Evolutionary conservation across 176 grass and related monocot species (phyloP).

Genomic region (Eragrostis nindensis): DNA sequence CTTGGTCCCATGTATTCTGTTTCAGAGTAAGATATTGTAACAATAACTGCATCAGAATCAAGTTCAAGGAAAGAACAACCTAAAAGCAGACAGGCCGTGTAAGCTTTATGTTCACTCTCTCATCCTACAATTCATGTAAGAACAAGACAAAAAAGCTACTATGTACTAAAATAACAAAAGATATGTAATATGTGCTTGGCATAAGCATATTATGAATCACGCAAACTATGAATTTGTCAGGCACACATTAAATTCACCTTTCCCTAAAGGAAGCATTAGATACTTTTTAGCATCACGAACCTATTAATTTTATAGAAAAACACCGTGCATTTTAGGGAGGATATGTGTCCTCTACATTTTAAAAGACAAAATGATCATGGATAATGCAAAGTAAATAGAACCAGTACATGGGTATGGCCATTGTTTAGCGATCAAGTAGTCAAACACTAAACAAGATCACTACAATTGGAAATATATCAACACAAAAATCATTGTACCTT

Average conservation of each 20-base stretch:
- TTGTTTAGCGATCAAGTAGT: neutral
- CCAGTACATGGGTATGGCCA: neutral
- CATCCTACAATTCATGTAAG: slow-evolving; percentile 30
- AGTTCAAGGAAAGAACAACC: slow-evolving; percentile 6
- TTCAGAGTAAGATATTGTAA: slow-evolving; percentile 45
- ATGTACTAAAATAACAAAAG: neutral
- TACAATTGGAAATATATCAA: neutral
- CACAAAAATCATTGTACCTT: neutral
- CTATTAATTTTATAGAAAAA: slow-evolving; percentile 8
- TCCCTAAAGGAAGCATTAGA: neutral
- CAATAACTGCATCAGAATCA: slow-evolving; percentile 31
- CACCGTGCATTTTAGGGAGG: neutral
- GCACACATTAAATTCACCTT: neutral
- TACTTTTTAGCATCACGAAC: slow-evolving; percentile 18
- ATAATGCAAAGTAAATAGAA: neutral
- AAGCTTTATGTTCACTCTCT: slow-evolving; percentile 8
- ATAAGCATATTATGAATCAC: neutral
- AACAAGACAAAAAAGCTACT: slow-evolving; percentile 11
- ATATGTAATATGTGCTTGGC: neutral
- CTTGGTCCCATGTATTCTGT: slow-evolving; percentile 90
- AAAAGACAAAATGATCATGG: neutral
- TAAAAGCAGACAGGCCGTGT: slow-evolving; percentile 11
- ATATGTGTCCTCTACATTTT: neutral
- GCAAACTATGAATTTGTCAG: neutral
- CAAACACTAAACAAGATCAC: neutral